phyloP scores from a whole-genome alignment of 139 green algal species.

The Coccomyxa sp. region DNA sequence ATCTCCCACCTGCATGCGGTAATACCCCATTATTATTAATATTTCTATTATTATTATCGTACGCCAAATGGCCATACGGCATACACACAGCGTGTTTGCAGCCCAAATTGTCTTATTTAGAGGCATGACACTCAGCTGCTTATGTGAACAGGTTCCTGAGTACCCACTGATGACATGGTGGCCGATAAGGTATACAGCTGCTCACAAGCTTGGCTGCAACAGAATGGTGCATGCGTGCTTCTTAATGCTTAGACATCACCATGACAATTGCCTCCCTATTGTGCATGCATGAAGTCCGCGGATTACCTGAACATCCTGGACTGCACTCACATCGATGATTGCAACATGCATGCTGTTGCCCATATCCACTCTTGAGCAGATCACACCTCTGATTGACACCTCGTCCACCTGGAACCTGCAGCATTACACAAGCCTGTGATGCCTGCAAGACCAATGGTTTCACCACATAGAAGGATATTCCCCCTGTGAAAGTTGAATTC shows the following conservation, averaged over 20 bases:
- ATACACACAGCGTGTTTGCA: too few relatives aligned
- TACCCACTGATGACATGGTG: not conserved
- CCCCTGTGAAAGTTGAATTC: not conserved
- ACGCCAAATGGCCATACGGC: too few relatives aligned
- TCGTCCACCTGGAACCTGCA: constrained; percentile 6
- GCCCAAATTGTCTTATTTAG: not conserved
- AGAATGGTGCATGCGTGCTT: not conserved
- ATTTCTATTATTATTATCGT: too few relatives aligned
- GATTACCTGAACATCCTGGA: not conserved
- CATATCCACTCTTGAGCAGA: not conserved
- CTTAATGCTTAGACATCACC: not conserved
- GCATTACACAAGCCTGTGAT: not conserved
- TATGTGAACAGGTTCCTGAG: not conserved
- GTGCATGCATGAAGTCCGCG: too few relatives aligned
- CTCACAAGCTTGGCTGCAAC: not conserved
- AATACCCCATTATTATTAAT: not conserved
- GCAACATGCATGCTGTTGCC: not conserved
- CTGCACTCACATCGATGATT: not conserved
- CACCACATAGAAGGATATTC: not conserved
- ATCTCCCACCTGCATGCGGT: not conserved
- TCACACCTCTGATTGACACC: not conserved
- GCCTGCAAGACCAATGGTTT: not conserved
- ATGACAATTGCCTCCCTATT: not conserved
- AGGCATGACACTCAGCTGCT: not conserved
- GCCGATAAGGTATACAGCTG: not conserved